Conservation (phyloP, 192 early-diverging fungal species). For the Podila verticillata region DNA sequence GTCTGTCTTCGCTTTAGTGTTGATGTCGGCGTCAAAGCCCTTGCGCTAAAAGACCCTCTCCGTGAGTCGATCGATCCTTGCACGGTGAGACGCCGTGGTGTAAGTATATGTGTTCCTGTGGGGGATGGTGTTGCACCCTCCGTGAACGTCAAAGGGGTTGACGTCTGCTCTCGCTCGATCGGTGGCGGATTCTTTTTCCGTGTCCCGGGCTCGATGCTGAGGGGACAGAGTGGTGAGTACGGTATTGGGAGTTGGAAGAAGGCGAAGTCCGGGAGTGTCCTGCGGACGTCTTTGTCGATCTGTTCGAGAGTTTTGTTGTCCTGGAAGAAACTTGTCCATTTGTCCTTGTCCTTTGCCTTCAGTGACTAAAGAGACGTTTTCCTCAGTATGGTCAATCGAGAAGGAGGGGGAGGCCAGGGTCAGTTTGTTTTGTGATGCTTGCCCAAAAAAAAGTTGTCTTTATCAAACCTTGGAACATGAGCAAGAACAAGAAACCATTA, state of each 20-base stretch:
- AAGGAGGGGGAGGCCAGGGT: background rate
- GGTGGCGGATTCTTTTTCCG: slow-evolving; percentile 31
- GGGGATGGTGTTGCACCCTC: background rate
- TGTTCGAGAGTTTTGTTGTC: slow-evolving; percentile 72
- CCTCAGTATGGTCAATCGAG: too few relatives aligned
- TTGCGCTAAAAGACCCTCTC: background rate
- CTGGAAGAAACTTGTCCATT: slow-evolving; percentile 71
- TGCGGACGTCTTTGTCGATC: slow-evolving; percentile 79
- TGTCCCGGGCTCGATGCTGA: slow-evolving; percentile 49
- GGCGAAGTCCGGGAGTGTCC: slow-evolving; percentile 78
- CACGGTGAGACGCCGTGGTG: background rate
- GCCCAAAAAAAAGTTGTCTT: background rate
- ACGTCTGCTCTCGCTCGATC: background rate
- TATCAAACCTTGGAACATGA: background rate
- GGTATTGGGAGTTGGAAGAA: slow-evolving; percentile 78
- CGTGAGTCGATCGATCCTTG: slow-evolving; percentile 17
- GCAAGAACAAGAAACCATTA: slow-evolving; percentile 50
- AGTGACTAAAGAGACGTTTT: slow-evolving; percentile 21
- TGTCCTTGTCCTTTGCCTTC: slow-evolving; percentile 55
- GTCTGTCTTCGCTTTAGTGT: slow-evolving; percentile 32
- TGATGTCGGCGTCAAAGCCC: slow-evolving; percentile 26
- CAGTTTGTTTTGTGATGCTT: background rate
- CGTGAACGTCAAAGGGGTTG: background rate
- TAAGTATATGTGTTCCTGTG: slow-evolving; percentile 1
- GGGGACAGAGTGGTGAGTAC: slow-evolving; percentile 58